Conservation (phyloP, 1,139 yeast species). For the Geotrichum histeridarum region DNA sequence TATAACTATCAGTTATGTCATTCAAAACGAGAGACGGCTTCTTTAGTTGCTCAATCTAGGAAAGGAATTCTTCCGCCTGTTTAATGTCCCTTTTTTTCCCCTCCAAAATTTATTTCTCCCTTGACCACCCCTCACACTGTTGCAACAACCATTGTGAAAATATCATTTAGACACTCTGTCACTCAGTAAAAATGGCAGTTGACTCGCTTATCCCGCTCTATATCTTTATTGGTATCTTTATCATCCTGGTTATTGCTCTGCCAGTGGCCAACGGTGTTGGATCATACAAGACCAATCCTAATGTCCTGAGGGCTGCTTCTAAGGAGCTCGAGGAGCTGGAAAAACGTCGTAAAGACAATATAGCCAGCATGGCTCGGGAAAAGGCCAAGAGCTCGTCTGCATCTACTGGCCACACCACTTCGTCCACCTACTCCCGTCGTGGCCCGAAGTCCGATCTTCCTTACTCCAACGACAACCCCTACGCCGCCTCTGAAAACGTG, state of each 20-base stretch:
- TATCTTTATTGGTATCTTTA: slow-evolving; percentile 1
- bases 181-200: not conserved
- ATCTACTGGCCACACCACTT: not conserved
- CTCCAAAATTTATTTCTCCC: not conserved
- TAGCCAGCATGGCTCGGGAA: not conserved
- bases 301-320: slow-evolving; percentile 8
- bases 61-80: not conserved
- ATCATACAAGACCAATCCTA: slow-evolving; percentile 15
- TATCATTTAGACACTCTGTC: not conserved
- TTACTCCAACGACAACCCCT: not conserved
- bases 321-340: not conserved
- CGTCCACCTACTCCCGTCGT: not conserved
- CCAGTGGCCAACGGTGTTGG: slow-evolving; percentile 19
- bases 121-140: too few relatives aligned
- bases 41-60: not conserved
- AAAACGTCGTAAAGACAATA: not conserved
- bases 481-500: not conserved
- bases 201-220: too few relatives aligned
- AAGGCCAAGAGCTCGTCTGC: slow-evolving; percentile 5
- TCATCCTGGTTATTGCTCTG: slow-evolving; percentile 14
- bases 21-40: not conserved
- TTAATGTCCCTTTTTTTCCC: not conserved
- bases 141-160: not conserved
- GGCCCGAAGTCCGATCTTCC: not conserved
- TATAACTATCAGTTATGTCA: not conserved